Conservation (phyloP, 371 early-diverging fungal species). For the Apophysomyces sp. region DNA sequence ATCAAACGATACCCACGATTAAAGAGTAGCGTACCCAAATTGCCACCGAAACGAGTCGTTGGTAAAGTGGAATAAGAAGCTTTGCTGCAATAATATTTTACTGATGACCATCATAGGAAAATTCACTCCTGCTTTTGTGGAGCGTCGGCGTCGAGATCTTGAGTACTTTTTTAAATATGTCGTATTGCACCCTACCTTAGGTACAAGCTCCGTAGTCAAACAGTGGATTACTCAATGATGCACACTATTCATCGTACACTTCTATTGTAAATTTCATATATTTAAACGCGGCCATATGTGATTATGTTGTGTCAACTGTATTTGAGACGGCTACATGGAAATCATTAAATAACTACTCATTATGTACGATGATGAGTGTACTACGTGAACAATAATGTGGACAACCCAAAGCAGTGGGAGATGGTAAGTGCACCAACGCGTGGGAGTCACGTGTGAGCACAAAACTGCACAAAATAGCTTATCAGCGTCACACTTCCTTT, state of each 20-base stretch:
- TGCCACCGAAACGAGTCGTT: conserved; percentile 57
- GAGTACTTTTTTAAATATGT: conserved; percentile 60
- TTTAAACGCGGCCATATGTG: background rate
- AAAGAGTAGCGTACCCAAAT: conserved; percentile 47
- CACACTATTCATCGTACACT: background rate
- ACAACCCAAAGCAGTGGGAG: too few species aligned
- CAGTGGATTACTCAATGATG: conserved; percentile 47
- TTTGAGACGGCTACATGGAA: too few species aligned
- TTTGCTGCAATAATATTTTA: background rate
- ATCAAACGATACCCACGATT: conserved; percentile 37
- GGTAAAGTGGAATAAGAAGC: conserved; percentile 21
- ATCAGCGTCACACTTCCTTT: background rate
- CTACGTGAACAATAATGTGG: too few species aligned
- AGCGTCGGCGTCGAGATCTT: conserved; percentile 51
- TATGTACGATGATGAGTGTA: too few species aligned
- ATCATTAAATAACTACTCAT: too few species aligned
- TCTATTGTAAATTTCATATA: background rate
- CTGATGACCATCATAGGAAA: conserved; percentile 18
- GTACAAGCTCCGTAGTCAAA: conserved; percentile 39
- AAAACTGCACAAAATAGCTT: background rate
- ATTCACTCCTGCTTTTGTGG: conserved; percentile 55
- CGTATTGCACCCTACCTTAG: conserved; percentile 52
- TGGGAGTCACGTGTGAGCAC: too few species aligned
- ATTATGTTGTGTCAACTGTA: too few species aligned
- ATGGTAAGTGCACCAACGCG: too few species aligned